A percentile compares a stretch with the other conserved stretches of the same genome.
Evolutionary conservation across 2,329 filamentous ascomycete genomes (phyloP).

Genomic region (Epichloe aotearoae): DNA sequence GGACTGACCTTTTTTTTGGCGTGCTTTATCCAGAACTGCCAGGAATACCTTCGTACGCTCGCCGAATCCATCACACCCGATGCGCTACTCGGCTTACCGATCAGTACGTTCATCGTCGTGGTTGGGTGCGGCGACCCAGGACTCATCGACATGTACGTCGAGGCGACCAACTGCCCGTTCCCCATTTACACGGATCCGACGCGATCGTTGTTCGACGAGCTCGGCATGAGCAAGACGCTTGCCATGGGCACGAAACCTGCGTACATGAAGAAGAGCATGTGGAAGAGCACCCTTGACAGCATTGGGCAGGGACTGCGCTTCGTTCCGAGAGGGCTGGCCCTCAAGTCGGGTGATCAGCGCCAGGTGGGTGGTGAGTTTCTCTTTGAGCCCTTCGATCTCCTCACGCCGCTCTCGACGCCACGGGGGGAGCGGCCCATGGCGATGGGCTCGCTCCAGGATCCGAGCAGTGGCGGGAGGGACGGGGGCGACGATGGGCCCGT

Average conservation of each 20-base stretch:
- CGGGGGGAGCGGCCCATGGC: conserved; percentile 17
- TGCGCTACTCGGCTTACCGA: conserved; percentile 34
- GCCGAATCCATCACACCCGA: conserved; percentile 42
- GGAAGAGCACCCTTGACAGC: conserved; percentile 35
- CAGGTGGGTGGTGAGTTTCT: conserved; percentile 70
- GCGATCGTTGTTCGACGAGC: conserved; percentile 47
- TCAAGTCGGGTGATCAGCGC: conserved; percentile 50
- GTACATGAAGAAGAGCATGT: conserved; percentile 47
- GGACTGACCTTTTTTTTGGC: neutral
- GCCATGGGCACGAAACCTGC: conserved; percentile 45
- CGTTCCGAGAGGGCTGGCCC: conserved; percentile 41
- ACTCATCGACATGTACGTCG: conserved; percentile 53
- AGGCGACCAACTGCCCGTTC: conserved; percentile 51
- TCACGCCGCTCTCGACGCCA: conserved; percentile 32
- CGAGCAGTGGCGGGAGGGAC: conserved; percentile 2
- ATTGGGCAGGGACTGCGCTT: conserved; percentile 48
- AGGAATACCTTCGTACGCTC: conserved; percentile 56
- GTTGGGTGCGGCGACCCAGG: conserved; percentile 59
- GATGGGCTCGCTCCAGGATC: conserved; percentile 11
- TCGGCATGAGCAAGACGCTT: conserved; percentile 57
- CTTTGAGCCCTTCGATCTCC: conserved; percentile 44
- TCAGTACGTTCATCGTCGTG: conserved; percentile 51
- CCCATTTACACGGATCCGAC: conserved; percentile 69
- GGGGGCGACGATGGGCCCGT: conserved; percentile 16
- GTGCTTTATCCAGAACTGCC: conserved; percentile 46